phyloP scores from a whole-genome alignment of 202 grass and related monocot genomes.

The Carex arenaria region DNA sequence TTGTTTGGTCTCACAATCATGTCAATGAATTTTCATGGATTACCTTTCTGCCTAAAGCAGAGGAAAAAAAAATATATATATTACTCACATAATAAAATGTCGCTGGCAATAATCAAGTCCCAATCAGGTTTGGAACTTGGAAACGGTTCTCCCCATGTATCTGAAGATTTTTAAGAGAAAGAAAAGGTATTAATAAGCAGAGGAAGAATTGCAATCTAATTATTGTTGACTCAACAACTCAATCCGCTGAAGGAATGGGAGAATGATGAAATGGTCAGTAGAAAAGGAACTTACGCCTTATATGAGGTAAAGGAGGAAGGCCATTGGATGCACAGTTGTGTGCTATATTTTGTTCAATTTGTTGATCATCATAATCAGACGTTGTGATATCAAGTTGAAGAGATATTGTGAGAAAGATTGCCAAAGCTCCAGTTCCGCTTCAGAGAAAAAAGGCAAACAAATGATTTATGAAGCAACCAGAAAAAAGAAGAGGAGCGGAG shows the following conservation, averaged over 20 bases:
- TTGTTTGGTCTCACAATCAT: background rate
- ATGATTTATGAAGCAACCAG: background rate
- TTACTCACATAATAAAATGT: constrained; percentile 65
- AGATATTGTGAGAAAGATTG: constrained; percentile 61
- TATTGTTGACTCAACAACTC: background rate
- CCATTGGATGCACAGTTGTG: constrained; percentile 61
- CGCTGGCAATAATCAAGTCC: constrained; percentile 89
- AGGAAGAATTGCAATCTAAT: background rate
- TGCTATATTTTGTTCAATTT: constrained; percentile 89
- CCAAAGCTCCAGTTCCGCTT: constrained; percentile 85
- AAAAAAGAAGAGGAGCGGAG: background rate
- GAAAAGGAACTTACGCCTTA: constrained; percentile 51
- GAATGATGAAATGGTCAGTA: background rate
- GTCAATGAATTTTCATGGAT: background rate
- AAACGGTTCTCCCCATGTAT: constrained; percentile 87
- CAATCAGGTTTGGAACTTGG: constrained; percentile 50
- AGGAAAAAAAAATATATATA: background rate
- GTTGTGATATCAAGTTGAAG: constrained; percentile 79
- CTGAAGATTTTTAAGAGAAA: constrained; percentile 23
- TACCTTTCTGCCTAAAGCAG: background rate
- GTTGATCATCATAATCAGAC: constrained; percentile 75
- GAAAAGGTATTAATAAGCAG: background rate
- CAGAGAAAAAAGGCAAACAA: constrained; percentile 7
- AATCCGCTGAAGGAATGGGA: background rate
- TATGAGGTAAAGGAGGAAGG: constrained; percentile 59